A percentile compares a stretch with the other conserved stretches of the same genome.
phyloP scores from a whole-genome alignment of 2,329 filamentous ascomycete species.

The Furcasterigmium furcatum region DNA sequence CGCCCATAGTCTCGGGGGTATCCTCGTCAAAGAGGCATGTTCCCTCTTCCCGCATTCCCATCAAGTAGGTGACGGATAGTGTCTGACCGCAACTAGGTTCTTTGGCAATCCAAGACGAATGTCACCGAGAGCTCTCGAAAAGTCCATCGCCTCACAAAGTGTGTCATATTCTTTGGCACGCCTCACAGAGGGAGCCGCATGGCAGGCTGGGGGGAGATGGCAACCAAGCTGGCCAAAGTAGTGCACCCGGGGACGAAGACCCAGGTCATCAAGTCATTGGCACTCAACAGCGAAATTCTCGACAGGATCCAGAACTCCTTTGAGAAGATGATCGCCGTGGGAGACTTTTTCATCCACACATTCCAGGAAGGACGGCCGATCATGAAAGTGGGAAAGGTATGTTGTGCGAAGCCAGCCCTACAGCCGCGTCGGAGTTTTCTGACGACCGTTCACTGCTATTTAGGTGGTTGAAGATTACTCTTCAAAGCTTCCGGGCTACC shows the following conservation, averaged over 20 bases:
- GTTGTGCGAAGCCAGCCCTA: not conserved
- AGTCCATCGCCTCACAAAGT: not conserved
- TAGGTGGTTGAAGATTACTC: constrained; percentile 1
- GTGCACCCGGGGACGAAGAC: not conserved
- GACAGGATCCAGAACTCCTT: not conserved
- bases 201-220: constrained; percentile 2
- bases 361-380: constrained; percentile 1
- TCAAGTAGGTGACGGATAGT: not conserved
- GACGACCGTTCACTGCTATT: not conserved
- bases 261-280: constrained; percentile 1
- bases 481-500: not conserved
- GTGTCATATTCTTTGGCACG: constrained; percentile 2
- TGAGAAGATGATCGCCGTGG: constrained; percentile 1
- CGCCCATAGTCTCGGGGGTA: not conserved
- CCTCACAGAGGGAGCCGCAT: not conserved
- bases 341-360: constrained; percentile 1
- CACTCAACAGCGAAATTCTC: constrained; percentile 1
- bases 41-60: not conserved
- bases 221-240: not conserved
- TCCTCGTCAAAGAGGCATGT: not conserved
- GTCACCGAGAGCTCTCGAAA: constrained; percentile 1
- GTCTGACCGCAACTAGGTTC: not conserved
- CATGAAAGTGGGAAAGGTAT: not conserved
- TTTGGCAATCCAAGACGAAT: constrained; percentile 1
- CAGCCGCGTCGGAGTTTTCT: not conserved